Conservation (phyloP, 2,329 filamentous ascomycete genomes). For the Ascosphaera pollenicola region DNA sequence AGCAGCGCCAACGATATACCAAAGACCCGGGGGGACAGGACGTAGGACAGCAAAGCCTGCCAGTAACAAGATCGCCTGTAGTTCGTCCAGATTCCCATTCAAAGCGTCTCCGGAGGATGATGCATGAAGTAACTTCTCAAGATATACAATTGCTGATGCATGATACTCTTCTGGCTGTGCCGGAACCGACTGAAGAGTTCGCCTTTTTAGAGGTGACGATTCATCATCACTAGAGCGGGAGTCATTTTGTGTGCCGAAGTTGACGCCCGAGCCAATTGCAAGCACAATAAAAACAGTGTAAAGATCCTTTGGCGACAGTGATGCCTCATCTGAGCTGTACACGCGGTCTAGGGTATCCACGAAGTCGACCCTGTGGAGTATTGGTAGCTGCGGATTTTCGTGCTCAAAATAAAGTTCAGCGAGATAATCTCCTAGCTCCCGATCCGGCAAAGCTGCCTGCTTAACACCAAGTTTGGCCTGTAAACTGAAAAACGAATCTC, state of each 20-base stretch:
- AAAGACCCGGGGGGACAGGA: conserved; percentile 78
- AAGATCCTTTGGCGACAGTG: conserved; percentile 55
- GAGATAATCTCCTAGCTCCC: conserved; percentile 48
- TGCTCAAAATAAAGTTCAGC: conserved; percentile 83
- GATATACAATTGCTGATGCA: conserved; percentile 75
- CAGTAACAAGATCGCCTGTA: conserved; percentile 78
- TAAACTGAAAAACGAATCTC: conserved; percentile 92
- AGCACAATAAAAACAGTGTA: conserved; percentile 96
- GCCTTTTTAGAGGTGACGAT: conserved; percentile 9
- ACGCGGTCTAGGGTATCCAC: conserved; percentile 69
- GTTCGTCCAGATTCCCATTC: conserved; percentile 73
- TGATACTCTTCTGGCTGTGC: conserved; percentile 70
- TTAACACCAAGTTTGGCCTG: conserved; percentile 77
- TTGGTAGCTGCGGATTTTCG: conserved; percentile 87
- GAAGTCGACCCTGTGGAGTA: conserved; percentile 74
- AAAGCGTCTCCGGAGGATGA: conserved; percentile 42
- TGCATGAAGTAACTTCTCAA: conserved; percentile 62
- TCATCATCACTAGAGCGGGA: conserved; percentile 1
- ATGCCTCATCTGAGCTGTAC: conserved; percentile 45
- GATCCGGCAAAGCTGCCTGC: conserved; percentile 63
- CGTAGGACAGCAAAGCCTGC: conserved; percentile 80
- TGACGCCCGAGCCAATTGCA: conserved; percentile 84
- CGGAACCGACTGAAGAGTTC: conserved; percentile 9
- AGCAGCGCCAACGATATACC: conserved; percentile 94
- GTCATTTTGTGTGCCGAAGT: conserved; percentile 35